A percentile compares a stretch with the other conserved stretches of the same genome.
These are phyloP conservation scores for Grammothele lineata DNA, from an alignment of 768 basidiomycete genomes.

Conservation along the genomic window DNA sequence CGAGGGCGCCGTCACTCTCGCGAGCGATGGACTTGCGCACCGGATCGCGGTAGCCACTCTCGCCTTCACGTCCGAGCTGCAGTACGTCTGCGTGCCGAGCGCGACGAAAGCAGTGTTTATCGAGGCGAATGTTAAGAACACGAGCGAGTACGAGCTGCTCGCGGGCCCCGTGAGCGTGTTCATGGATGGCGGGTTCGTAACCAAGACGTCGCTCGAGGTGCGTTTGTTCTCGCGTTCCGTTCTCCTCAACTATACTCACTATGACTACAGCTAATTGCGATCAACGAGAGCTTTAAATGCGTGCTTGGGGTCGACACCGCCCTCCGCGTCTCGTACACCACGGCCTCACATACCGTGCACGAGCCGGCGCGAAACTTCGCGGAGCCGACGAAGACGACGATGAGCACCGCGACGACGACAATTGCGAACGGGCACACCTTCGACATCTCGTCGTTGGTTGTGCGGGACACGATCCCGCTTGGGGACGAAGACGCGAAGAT, in stretches of 20 bases:
- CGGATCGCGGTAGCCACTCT: constrained; percentile 49
- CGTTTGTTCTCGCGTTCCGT: constrained; percentile 15
- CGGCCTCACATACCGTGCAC: constrained; percentile 33
- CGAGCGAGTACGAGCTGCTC: constrained; percentile 51
- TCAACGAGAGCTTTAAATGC: constrained; percentile 49
- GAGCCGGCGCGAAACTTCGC: constrained; percentile 38
- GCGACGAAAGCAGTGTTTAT: constrained; percentile 41
- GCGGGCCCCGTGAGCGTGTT: constrained; percentile 52
- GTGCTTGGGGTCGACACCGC: constrained; percentile 42
- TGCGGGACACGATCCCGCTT: constrained; percentile 44
- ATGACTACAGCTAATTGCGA: constrained; percentile 37
- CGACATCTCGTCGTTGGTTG: constrained; percentile 38
- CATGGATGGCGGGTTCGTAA: constrained; percentile 52
- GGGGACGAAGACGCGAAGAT: constrained; percentile 34
- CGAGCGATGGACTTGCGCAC: constrained; percentile 52
- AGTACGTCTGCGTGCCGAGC: constrained; percentile 48
- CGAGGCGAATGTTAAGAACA: constrained; percentile 51
- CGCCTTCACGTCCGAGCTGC: constrained; percentile 40
- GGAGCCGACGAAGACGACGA: constrained; percentile 40
- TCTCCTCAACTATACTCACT: too few relatives aligned
- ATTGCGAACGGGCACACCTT: constrained; percentile 48
- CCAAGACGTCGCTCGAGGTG: constrained; percentile 44
- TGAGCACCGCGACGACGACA: constrained; percentile 34
- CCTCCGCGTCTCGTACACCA: constrained; percentile 35
- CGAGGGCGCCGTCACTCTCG: constrained; percentile 46